Conservation (phyloP, 306 rosid species). For the Malus fusca region DNA sequence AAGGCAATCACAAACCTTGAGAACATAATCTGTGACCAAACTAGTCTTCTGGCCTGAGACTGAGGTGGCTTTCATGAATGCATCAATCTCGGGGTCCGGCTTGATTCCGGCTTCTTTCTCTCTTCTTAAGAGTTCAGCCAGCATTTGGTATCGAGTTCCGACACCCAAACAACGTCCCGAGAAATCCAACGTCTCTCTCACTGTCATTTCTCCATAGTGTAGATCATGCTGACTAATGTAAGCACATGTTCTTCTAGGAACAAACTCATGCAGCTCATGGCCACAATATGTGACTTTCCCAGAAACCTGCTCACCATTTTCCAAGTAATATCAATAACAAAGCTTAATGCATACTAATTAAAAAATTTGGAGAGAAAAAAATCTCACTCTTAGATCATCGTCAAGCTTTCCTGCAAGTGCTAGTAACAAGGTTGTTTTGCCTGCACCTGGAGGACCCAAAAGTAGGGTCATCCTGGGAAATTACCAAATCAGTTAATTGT, state of each 20-base stretch:
- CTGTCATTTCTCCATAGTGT: constrained; percentile 87
- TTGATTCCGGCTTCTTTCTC: constrained; percentile 66
- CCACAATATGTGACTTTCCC: constrained; percentile 81
- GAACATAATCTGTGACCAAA: constrained; percentile 55
- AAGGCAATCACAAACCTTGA: constrained; percentile 43
- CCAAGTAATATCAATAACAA: background rate
- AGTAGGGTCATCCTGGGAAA: constrained; percentile 63
- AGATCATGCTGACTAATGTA: constrained; percentile 77
- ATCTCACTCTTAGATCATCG: constrained; percentile 44
- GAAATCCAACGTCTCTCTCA: constrained; percentile 78
- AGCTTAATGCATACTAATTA: background rate
- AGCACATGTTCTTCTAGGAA: constrained; percentile 80
- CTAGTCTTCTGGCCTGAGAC: constrained; percentile 50
- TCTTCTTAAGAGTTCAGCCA: constrained; percentile 67
- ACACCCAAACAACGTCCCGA: constrained; percentile 84
- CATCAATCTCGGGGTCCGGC: constrained; percentile 79
- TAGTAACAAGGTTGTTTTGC: constrained; percentile 69
- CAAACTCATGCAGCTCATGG: constrained; percentile 57
- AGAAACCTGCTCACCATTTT: constrained; percentile 29
- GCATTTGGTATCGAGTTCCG: constrained; percentile 63
- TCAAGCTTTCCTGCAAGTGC: constrained; percentile 76
- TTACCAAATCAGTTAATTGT: background rate
- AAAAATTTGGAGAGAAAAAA: background rate
- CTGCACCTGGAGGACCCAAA: constrained; percentile 82
- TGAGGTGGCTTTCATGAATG: constrained; percentile 71